Evolutionary conservation across 2,329 filamentous ascomycete species (phyloP), one percentile per base, ranked within the genome.

Genomic region (Thermothelomyces thermophilus): DNA sequence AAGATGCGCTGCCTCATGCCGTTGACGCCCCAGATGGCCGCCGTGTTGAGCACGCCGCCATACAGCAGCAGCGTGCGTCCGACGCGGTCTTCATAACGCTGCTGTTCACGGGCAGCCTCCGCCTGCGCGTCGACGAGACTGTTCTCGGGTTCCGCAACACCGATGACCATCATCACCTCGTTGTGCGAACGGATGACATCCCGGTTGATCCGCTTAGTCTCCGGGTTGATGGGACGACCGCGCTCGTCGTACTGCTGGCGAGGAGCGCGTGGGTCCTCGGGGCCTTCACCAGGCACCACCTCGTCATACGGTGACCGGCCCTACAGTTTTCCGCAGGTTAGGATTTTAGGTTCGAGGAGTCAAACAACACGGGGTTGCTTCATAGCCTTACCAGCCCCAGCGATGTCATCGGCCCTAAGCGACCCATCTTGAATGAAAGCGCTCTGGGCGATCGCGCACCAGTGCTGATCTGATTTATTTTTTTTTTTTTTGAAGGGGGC

Each of bases 101-200:
- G 63, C 54, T 78, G 74, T 10, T 68, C 66, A 13, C 65, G 64
- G n/a, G 70, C 63, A 35, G 73, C 70, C 31, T 56, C 51, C 6
- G 64, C 61, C 45, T 73, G 68, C 5, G 67, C 65, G 3, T 69
- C 67, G 19, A 65, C 61, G 3, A 59, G 59, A 7, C 65, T 64
- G 44, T 72, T 73, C 46, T 82, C 78, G 13, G 77, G 75, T 57
- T 82, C 79, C 8, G 78, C 79, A 4, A 82, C 79, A 5, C 79
- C 79, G 34, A 82, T 82, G 9, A 80, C 77, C 16, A 74, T 70
- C 79, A 82, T 82, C 3, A 82, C 79, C 55, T 82, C 78, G 56
- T 82, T 82, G 58, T 82, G 79, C 9, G 79, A 73, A 45, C 79
- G 71, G 22, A 82, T 76, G 28, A 81, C 73, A 51, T 79, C 74